Evolutionary conservation across 2,329 filamentous ascomycete species (phyloP).

Genomic region (Diaporthe capsici): DNA sequence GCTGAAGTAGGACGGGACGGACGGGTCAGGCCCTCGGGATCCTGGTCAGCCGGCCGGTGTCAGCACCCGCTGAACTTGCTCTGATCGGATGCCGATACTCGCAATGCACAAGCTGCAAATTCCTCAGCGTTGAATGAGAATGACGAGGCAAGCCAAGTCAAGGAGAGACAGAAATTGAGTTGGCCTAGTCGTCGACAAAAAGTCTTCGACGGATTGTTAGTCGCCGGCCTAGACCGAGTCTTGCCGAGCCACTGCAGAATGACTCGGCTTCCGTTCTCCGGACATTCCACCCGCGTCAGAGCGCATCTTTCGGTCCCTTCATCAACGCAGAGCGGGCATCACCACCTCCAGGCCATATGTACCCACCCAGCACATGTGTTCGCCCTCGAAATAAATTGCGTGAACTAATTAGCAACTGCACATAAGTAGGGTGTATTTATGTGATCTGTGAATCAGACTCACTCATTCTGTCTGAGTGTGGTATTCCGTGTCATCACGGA

Average conservation of each 20-base stretch:
- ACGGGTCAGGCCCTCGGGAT: constrained; percentile 11
- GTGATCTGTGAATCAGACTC: background rate
- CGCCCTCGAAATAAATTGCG: background rate
- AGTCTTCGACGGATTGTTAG: constrained; percentile 4
- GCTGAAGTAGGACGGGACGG: background rate
- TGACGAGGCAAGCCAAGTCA: background rate
- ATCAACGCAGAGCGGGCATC: background rate
- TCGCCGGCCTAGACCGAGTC: constrained; percentile 26
- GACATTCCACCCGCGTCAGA: constrained; percentile 2
- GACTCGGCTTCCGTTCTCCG: constrained; percentile 33
- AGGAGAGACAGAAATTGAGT: background rate
- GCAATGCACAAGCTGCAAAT: background rate
- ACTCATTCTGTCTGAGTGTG: background rate
- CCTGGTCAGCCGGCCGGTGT: constrained; percentile 19
- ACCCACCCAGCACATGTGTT: background rate
- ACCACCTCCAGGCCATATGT: background rate
- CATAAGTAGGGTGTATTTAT: background rate
- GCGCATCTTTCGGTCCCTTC: background rate
- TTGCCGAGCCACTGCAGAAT: constrained; percentile 33
- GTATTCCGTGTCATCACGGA: background rate
- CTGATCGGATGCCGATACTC: constrained; percentile 4
- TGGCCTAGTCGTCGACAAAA: background rate
- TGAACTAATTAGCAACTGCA: background rate
- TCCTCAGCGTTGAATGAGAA: background rate
- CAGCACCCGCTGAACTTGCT: constrained; percentile 11